phyloP scores from a whole-genome alignment of 805 yeast genomes.

The Lipomyces sp. region DNA sequence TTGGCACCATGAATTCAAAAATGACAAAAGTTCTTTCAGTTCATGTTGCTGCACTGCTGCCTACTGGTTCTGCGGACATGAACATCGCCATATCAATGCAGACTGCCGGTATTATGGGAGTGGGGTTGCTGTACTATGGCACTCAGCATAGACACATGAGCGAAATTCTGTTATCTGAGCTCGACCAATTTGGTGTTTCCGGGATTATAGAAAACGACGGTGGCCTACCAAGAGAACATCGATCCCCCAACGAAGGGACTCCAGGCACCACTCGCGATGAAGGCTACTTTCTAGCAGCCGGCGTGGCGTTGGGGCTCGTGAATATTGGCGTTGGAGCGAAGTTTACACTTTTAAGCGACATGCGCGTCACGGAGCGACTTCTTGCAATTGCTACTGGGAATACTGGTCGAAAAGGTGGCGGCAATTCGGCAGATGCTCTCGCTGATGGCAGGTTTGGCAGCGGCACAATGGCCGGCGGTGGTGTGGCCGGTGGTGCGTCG shows the following conservation, averaged over 20 bases:
- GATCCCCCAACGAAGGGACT: not conserved
- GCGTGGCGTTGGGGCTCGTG: slow-evolving; percentile 79
- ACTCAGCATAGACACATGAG: slow-evolving; percentile 85
- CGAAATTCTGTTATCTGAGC: slow-evolving; percentile 68
- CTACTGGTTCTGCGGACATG: slow-evolving; percentile 84
- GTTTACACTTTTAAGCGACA: slow-evolving; percentile 56
- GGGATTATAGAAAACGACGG: slow-evolving; percentile 5
- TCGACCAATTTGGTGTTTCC: slow-evolving; percentile 36
- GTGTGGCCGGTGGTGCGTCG: slow-evolving; percentile 47
- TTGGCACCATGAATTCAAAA: slow-evolving; percentile 79
- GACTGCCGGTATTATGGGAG: slow-evolving; percentile 85
- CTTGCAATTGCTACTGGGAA: slow-evolving; percentile 53
- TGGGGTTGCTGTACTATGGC: slow-evolving; percentile 76
- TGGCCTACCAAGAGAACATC: not conserved
- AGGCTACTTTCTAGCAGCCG: slow-evolving; percentile 82
- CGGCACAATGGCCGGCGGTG: slow-evolving; percentile 17
- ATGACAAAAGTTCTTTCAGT: slow-evolving; percentile 88
- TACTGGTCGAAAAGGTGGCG: slow-evolving; percentile 9
- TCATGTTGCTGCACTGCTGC: slow-evolving; percentile 86
- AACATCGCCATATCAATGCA: slow-evolving; percentile 82
- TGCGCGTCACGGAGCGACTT: slow-evolving; percentile 59
- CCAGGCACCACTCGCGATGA: slow-evolving; percentile 48
- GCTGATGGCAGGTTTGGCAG: not conserved
- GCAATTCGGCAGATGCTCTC: not conserved
- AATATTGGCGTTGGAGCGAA: slow-evolving; percentile 74